Evolutionary conservation across 2,329 filamentous ascomycete species (phyloP).

Genomic region (Claviceps africana): DNA sequence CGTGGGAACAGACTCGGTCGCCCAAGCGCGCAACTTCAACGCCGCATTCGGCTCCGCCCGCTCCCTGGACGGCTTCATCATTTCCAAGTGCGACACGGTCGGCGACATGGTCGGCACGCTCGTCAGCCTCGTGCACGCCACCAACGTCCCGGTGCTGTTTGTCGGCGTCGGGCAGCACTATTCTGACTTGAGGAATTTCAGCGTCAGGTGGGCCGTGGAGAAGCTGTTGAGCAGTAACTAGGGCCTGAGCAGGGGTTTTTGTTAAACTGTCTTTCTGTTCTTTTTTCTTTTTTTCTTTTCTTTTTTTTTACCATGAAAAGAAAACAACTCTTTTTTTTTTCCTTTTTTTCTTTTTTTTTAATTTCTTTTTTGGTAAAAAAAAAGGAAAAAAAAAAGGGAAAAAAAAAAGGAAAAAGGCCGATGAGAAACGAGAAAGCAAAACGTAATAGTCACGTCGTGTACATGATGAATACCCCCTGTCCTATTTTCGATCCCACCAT

Average conservation of each 20-base stretch:
- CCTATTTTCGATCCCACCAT: too few relatives aligned
- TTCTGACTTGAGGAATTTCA: slow-evolving; percentile 53
- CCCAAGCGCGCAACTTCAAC: slow-evolving; percentile 94
- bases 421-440: too few relatives aligned
- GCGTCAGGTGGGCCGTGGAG: slow-evolving; percentile 56
- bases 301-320: neutral
- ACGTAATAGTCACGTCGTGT: too few relatives aligned
- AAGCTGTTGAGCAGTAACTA: slow-evolving; percentile 43
- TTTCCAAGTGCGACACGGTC: slow-evolving; percentile 96
- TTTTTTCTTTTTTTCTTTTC: neutral
- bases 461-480: too few relatives aligned
- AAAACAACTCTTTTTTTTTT: too few relatives aligned
- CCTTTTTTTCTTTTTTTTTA: neutral
- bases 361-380: neutral
- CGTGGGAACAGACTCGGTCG: slow-evolving; percentile 88
- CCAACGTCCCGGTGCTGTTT: slow-evolving; percentile 89
- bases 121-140: slow-evolving; percentile 94
- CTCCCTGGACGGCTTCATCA: slow-evolving; percentile 88
- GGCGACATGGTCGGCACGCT: slow-evolving; percentile 97
- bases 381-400: neutral
- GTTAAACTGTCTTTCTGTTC: too few relatives aligned
- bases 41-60: slow-evolving; percentile 71
- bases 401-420: too few relatives aligned
- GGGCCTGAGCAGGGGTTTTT: too few relatives aligned
- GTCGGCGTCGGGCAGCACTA: slow-evolving; percentile 63